Base-by-base conservation (phyloP, 352 stramenopile genomes). In the Phytophthora boehmeriae region DNA sequence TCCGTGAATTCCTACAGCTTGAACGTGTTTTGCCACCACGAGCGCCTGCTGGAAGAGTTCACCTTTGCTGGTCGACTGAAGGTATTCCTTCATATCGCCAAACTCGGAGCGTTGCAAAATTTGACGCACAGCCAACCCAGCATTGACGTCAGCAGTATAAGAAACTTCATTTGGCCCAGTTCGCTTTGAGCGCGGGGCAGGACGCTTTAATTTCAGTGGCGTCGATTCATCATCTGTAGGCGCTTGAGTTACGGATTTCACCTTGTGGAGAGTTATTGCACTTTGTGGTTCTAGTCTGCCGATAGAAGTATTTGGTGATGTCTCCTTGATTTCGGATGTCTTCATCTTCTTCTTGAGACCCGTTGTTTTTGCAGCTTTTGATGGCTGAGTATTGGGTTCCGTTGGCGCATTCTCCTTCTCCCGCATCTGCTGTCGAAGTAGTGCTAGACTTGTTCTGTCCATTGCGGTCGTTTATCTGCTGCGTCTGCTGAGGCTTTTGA, bases 31-130 rank as follows among this genome's bases (percentile, higher is more conserved):
- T 6, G 78, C 78, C 36, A 88, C 53, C 14, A 75, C 46, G 10
- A 74, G 50, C n/a, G 78, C 66, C 32, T 86, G 68, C 30, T 76
- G 53, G 42, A 86, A 83, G 8, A 90, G 62, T 39, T 86, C 76
- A 16, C 43, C 48, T 22, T 88, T 90, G 35, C 47, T 75, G 8
- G 59, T 59, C 9, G 41, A 67, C 34, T 63, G 56, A 11, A 86
- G 56, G 41, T 75, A 85, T 25, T 74, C 68, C 11, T 39, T 58
- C 4, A 73, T 41, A 16, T 88, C 68, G 9, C 68, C 68, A 54
- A 75, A 80, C 39, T 81, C 56, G 5, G 68, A 72, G 4, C 70
- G 54, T 25, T 88, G 78, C 25, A 88, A 54, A 46, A 90, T 54
- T 59, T 90, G 72, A 8, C 75, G 72, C 16, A 88, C 62, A 6